phyloP scores from a whole-genome alignment of 1,284 basidiomycete genomes.

The Boletus calvinii region DNA sequence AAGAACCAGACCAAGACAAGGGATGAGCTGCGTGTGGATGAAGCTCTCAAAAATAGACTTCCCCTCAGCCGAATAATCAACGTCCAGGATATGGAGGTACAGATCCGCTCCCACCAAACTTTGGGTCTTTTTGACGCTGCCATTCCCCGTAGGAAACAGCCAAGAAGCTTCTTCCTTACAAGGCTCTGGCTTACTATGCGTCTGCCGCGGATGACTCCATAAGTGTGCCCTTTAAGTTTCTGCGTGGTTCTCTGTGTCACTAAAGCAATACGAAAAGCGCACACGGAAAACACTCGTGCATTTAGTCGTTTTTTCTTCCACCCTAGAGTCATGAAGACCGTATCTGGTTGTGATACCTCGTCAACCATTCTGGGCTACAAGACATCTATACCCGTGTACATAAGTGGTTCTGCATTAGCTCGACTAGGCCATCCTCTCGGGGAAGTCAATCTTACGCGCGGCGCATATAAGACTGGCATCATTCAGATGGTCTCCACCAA shows the following conservation, averaged over 20 bases:
- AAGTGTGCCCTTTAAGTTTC: slow-evolving; percentile 49
- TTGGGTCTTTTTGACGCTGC: neutral
- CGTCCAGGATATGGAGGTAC: slow-evolving; percentile 75
- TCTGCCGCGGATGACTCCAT: slow-evolving; percentile 82
- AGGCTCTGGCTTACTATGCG: slow-evolving; percentile 79
- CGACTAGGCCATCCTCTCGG: slow-evolving; percentile 86
- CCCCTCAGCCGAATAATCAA: slow-evolving; percentile 68
- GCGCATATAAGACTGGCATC: slow-evolving; percentile 67
- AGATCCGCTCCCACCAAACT: slow-evolving; percentile 5
- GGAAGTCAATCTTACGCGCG: slow-evolving; percentile 82
- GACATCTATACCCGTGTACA: slow-evolving; percentile 81
- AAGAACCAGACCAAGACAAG: slow-evolving; percentile 53
- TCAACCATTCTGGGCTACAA: slow-evolving; percentile 76
- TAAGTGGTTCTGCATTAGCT: slow-evolving; percentile 86
- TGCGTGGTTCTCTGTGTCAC: neutral
- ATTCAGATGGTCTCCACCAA: slow-evolving; percentile 91
- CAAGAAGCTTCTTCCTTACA: slow-evolving; percentile 64
- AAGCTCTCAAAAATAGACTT: slow-evolving; percentile 59
- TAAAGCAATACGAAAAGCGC: slow-evolving; percentile 40
- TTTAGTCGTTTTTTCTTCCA: slow-evolving; percentile 83
- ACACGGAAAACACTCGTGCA: slow-evolving; percentile 66
- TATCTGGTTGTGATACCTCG: slow-evolving; percentile 68
- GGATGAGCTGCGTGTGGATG: slow-evolving; percentile 70
- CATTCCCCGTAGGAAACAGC: slow-evolving; percentile 49
- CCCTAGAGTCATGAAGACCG: slow-evolving; percentile 73